Base-by-base conservation (phyloP, 2,329 filamentous ascomycete genomes). In the Xylariales sp. region DNA sequence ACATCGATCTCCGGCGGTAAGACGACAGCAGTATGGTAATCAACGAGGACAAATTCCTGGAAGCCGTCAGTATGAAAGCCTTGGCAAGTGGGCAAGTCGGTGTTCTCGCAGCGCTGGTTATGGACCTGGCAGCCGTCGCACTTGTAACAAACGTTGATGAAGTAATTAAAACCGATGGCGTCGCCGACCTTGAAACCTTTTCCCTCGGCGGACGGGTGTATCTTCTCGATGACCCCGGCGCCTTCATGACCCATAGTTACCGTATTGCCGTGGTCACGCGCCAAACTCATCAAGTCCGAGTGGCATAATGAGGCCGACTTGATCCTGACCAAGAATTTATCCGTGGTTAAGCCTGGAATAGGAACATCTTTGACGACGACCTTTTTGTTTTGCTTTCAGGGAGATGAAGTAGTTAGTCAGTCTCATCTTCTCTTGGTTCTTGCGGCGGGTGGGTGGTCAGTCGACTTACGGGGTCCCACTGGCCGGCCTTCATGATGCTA, bases 281-380 rank as follows among this genome's bases (percentile, higher is more conserved):
- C 46, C 39, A 62, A 49, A 1, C 52, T 34, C 57, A 69, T 62
- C 9, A 68, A 45, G 49, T 65, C 62, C 3, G 56, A 62, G 48
- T 65, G 62, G 23, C 62, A 68, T 43, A 68, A 54, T 18, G 66
- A 68, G 2, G 66, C 66, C 18, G 66, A 68, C 41, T 65, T 64
- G 30, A 68, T 65, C 62, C 64, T 65, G 3, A 68, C 66, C 3
- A 68, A 48, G 32, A 68, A 54, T 23, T 62, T 45, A 67, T 73
- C 59, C 66, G 70, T 30, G 57, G 55, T 41, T 54, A 67, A 43
- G 63, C 72, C 64, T 62, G 72, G 61, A 63, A 68, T 50, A 62
- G 69, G 60, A 63, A 71, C 49, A 59, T 69, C 71, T 53, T 74
- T 68, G 45, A 68, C 59, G n/a, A 65, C 62, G 5, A 68, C 62